phyloP scores from a whole-genome alignment of 192 early-diverging fungal species.

The Coemansia nantahalensis region DNA sequence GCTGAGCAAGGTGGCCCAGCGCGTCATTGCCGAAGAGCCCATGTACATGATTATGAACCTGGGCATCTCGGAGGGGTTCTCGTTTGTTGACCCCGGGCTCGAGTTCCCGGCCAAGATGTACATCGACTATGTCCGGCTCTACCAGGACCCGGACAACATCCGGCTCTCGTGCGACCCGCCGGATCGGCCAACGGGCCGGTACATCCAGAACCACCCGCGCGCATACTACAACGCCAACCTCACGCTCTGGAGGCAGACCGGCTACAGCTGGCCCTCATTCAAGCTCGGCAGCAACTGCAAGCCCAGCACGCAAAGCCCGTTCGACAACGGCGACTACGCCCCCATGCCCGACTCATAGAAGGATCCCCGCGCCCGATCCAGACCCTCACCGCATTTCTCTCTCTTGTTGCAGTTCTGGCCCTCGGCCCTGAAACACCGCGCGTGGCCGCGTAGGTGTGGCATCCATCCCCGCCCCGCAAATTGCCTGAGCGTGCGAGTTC shows the following conservation, averaged over 20 bases:
- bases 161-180: slow-evolving; percentile 56
- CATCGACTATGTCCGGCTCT: slow-evolving; percentile 58
- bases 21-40: slow-evolving; percentile 56
- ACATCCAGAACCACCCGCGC: slow-evolving; percentile 55
- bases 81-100: slow-evolving; percentile 41
- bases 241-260: slow-evolving; percentile 49
- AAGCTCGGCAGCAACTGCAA: slow-evolving; percentile 45
- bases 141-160: slow-evolving; percentile 54
- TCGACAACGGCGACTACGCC: slow-evolving; percentile 28
- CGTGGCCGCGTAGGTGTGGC: too few species aligned
- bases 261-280: slow-evolving; percentile 50
- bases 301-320: slow-evolving; percentile 24
- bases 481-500: too few species aligned
- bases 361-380: background rate
- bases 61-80: slow-evolving; percentile 49
- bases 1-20: slow-evolving; percentile 44
- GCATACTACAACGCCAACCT: slow-evolving; percentile 55
- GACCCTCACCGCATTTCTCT: background rate
- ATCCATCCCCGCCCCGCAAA: too few species aligned
- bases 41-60: slow-evolving; percentile 61
- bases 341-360: slow-evolving; percentile 24
- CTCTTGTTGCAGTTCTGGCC: background rate
- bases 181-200: slow-evolving; percentile 54
- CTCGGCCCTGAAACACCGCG: too few species aligned
- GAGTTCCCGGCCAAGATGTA: slow-evolving; percentile 54